A percentile compares a stretch with the other conserved stretches of the same genome.
phyloP scores from a whole-genome alignment of 768 basidiomycete genomes.

The Tephrocybe sp. region DNA sequence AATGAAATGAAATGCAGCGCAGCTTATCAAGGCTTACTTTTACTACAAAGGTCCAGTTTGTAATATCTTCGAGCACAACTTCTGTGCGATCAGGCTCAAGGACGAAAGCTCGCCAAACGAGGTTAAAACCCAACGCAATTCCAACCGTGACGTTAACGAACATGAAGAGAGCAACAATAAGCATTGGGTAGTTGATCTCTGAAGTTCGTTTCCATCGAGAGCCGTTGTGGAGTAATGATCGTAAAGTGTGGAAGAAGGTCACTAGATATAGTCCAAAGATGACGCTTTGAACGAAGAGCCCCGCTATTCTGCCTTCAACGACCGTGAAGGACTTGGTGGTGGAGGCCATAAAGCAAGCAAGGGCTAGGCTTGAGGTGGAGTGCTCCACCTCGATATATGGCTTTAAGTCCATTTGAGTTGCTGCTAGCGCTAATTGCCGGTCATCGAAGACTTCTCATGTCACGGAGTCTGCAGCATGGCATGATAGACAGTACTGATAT shows the following conservation, averaged over 20 bases:
- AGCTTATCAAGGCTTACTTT: background rate
- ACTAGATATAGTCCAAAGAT: conserved; percentile 2
- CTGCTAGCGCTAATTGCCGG: too few species aligned
- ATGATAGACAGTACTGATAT: too few species aligned
- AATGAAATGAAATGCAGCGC: too few species aligned
- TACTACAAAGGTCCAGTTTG: conserved; percentile 1
- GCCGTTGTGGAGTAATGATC: background rate
- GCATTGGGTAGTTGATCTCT: background rate
- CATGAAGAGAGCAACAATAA: conserved; percentile 1
- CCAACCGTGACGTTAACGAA: background rate
- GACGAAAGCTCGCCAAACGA: conserved; percentile 3
- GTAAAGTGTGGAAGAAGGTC: background rate
- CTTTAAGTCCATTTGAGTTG: too few species aligned
- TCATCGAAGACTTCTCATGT: too few species aligned
- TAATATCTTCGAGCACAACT: background rate
- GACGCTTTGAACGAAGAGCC: conserved; percentile 1
- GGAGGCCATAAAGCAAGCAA: too few species aligned
- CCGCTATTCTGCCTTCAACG: background rate
- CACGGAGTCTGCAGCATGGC: too few species aligned
- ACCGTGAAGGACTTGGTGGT: background rate
- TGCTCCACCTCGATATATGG: too few species aligned
- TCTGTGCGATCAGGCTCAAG: background rate
- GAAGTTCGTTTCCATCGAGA: background rate
- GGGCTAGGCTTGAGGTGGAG: too few species aligned
- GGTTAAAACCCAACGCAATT: background rate